Evolutionary conservation across 192 early-diverging fungal species (phyloP).

Genomic region (Gryganskiella cystojenkinii): DNA sequence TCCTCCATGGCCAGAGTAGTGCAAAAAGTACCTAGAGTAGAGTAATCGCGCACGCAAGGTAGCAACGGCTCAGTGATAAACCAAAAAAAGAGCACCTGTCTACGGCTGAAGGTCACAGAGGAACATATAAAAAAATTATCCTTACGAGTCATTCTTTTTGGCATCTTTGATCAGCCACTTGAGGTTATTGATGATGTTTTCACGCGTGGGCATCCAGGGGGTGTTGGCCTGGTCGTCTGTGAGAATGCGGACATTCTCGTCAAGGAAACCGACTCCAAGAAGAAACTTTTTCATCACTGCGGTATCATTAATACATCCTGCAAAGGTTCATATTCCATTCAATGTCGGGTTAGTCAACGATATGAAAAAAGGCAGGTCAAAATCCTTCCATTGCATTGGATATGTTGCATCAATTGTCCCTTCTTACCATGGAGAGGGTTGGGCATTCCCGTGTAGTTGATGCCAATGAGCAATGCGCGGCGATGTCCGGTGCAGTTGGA

Average conservation of each 20-base stretch:
- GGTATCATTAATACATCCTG: slow-evolving; percentile 55
- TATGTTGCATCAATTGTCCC: not conserved
- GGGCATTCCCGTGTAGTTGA: slow-evolving; percentile 44
- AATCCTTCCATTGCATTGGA: too few species aligned
- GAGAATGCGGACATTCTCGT: slow-evolving; percentile 54
- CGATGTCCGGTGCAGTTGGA: slow-evolving; percentile 43
- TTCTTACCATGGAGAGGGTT: slow-evolving; percentile 41
- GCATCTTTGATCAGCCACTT: slow-evolving; percentile 63
- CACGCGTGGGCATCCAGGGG: slow-evolving; percentile 49
- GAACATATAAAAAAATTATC: too few species aligned
- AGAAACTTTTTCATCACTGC: slow-evolving; percentile 50
- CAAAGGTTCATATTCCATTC: too few species aligned
- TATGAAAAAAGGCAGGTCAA: too few species aligned
- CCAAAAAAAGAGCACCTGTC: not conserved
- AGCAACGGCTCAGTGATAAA: too few species aligned
- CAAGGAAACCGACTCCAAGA: slow-evolving; percentile 12
- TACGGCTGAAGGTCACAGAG: too few species aligned
- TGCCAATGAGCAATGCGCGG: slow-evolving; percentile 53
- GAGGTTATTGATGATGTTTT: slow-evolving; percentile 62
- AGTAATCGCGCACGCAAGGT: too few species aligned
- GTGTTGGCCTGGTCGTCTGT: slow-evolving; percentile 57
- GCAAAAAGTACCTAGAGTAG: slow-evolving; percentile 53
- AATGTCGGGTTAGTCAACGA: too few species aligned
- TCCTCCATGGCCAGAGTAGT: slow-evolving; percentile 53
- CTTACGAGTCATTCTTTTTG: slow-evolving; percentile 61